Conservation (phyloP, 78 protist genomes). For the Neovahlkampfia damariscottae region DNA sequence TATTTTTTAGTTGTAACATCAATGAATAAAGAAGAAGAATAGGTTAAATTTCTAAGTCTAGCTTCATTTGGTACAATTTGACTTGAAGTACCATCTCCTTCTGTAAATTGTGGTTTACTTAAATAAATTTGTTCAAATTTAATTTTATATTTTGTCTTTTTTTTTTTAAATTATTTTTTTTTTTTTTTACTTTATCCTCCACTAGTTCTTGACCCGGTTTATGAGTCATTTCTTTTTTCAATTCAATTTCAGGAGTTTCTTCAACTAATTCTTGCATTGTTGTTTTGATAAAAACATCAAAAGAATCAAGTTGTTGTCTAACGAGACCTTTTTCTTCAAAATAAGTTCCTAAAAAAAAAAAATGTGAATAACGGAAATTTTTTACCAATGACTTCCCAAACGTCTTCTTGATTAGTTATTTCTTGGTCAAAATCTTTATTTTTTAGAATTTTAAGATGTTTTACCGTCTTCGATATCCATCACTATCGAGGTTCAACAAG, state of each 20-base stretch:
- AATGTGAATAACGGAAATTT: too few relatives aligned
- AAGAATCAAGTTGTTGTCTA: slow-evolving; percentile 97
- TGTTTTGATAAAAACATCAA: slow-evolving; percentile 73
- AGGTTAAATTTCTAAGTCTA: slow-evolving; percentile 89
- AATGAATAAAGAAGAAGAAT: not conserved
- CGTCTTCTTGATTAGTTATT: slow-evolving; percentile 64
- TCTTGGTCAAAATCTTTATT: slow-evolving; percentile 8
- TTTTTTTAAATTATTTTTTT: not conserved
- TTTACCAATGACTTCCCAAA: slow-evolving; percentile 85
- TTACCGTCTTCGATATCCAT: slow-evolving; percentile 19
- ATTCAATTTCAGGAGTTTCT: slow-evolving; percentile 55
- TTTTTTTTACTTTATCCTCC: not conserved
- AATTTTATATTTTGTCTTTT: not conserved
- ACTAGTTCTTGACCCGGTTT: not conserved
- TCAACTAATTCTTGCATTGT: slow-evolving; percentile 83
- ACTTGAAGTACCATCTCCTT: not conserved
- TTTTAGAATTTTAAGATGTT: slow-evolving; percentile 1
- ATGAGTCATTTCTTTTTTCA: slow-evolving; percentile 46
- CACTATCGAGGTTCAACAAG: slow-evolving; percentile 46
- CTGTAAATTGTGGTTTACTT: not conserved
- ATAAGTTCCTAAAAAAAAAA: too few relatives aligned
- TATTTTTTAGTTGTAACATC: slow-evolving; percentile 1
- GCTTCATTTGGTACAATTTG: slow-evolving; percentile 82
- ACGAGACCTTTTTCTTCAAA: slow-evolving; percentile 92
- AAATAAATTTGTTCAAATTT: slow-evolving; percentile 31